Base-by-base conservation (phyloP, 2,329 filamentous ascomycete genomes). In the Exophiala sp. region DNA sequence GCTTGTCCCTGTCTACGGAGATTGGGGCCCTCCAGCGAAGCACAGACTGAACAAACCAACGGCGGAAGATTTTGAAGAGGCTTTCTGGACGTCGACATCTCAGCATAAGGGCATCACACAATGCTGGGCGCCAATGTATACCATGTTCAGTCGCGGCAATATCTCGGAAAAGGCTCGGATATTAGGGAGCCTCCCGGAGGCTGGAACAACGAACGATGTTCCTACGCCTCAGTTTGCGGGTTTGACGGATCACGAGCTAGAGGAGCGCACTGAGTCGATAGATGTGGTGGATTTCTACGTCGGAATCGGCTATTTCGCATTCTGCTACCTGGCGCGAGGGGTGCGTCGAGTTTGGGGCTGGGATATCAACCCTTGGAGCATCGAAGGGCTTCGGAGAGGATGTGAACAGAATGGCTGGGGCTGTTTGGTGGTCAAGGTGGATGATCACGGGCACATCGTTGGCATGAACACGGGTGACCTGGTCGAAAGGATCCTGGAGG, bases 121-220 rank as follows among this genome's bases (percentile, higher is more conserved):
- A 73, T 85, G 81, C 1, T 97, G 91, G 91, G 88, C 91, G 1
- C 92, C 92, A 11, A 72, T 85, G 1, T 91, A 90, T 78, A 95
- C 91, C 21, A 96, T 96, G 91, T 97, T 97, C 69, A 91, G 87
- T 58, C 82, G 91, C 1, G 91, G 92, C 3, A 97, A 96, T 69
- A 77, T 96, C 55, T 87, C 85, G 47, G 92, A 97, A 71, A 97
- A 96, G 68, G 84, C 87, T 0, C 78, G 92, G 10, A 71, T 96
- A 1, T 71, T 95, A 3, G 68, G 67, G 0, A 61, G 79, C 24
- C 10, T 21, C 14, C 11, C 24, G 4, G 39, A 24, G 16, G 10
- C 44, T 20, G 14, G 16, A 10, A 21, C 3, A n/a, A 29, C 11
- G 24, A 32, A 20, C 24, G 20, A 24, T 16, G 47, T 50, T 38